Conservation (phyloP, 2,329 filamentous ascomycete species). For the Paracamarosporium sp. region DNA sequence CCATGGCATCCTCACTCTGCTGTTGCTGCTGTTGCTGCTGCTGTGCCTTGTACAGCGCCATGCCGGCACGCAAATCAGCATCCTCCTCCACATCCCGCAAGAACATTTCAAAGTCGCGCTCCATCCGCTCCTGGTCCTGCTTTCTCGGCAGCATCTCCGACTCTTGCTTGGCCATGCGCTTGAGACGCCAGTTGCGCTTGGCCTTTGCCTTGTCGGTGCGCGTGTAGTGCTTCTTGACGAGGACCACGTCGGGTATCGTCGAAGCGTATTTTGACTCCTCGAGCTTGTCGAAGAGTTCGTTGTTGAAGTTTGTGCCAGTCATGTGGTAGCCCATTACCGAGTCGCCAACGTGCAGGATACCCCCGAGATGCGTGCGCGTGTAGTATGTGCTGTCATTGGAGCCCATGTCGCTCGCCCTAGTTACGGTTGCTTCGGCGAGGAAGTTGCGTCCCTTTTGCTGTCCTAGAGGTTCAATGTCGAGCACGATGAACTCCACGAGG, state of each 20-base stretch:
- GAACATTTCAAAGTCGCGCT: constrained; percentile 97
- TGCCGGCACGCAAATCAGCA: constrained; percentile 79
- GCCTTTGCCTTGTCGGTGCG: constrained; percentile 75
- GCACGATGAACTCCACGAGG: constrained; percentile 89
- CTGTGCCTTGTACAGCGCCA: constrained; percentile 82
- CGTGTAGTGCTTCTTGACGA: constrained; percentile 97
- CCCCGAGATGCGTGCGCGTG: constrained; percentile 86
- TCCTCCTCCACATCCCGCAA: constrained; percentile 96
- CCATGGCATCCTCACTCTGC: constrained; percentile 70
- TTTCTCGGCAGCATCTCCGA: constrained; percentile 86
- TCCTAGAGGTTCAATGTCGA: constrained; percentile 87
- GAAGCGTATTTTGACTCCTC: constrained; percentile 81
- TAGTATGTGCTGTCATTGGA: constrained; percentile 88
- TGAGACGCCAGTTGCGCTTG: constrained; percentile 86
- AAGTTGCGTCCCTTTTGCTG: constrained; percentile 80
- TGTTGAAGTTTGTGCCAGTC: constrained; percentile 91
- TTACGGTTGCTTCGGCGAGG: constrained; percentile 87
- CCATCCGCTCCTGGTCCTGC: constrained; percentile 84
- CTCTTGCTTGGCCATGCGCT: constrained; percentile 90
- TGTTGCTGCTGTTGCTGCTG: constrained; percentile 52
- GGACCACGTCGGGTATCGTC: constrained; percentile 86
- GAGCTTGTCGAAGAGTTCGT: constrained; percentile 80
- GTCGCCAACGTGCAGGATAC: constrained; percentile 85
- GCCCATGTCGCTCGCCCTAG: constrained; percentile 84
- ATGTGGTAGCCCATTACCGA: constrained; percentile 95